phyloP scores from a whole-genome alignment of 495 filamentous ascomycete genomes.

The Usnea hakonensis region DNA sequence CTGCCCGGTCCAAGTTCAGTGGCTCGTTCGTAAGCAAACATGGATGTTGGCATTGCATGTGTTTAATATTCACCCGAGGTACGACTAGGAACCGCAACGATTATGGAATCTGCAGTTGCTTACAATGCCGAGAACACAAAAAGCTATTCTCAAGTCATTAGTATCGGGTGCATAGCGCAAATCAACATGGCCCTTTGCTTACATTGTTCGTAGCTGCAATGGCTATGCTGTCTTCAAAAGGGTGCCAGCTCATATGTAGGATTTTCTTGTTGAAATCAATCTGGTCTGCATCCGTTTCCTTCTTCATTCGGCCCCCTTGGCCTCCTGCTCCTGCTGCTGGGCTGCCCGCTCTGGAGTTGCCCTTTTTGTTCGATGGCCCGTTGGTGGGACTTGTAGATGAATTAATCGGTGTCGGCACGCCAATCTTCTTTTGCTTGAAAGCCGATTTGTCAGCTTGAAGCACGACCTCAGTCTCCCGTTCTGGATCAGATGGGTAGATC shows the following conservation, averaged over 20 bases:
- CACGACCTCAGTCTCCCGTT: slow-evolving; percentile 94
- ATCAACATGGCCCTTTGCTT: slow-evolving; percentile 34
- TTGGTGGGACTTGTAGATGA: slow-evolving; percentile 60
- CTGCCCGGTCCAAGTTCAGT: slow-evolving; percentile 17
- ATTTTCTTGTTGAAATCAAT: slow-evolving; percentile 99
- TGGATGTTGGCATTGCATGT: slow-evolving; percentile 8
- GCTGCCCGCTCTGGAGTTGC: slow-evolving; percentile 76
- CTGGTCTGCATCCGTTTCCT: slow-evolving; percentile 98
- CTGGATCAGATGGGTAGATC: slow-evolving; percentile 96
- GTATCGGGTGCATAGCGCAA: slow-evolving; percentile 5
- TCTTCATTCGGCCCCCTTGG: slow-evolving; percentile 90
- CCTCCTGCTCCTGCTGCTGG: slow-evolving; percentile 68
- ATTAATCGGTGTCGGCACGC: slow-evolving; percentile 95
- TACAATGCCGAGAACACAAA: slow-evolving; percentile 99
- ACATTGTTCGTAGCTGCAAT: slow-evolving; percentile 99
- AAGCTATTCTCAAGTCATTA: slow-evolving; percentile 45
- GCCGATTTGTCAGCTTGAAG: slow-evolving; percentile 97
- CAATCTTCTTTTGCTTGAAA: slow-evolving; percentile 99
- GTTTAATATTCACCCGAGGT: neutral
- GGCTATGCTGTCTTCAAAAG: slow-evolving; percentile 97
- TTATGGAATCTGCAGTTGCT: slow-evolving; percentile 21
- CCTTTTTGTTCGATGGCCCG: slow-evolving; percentile 68
- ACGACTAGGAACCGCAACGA: slow-evolving; percentile 1
- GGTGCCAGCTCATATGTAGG: slow-evolving; percentile 99
- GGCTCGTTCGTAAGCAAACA: slow-evolving; percentile 12